Evolutionary conservation across 371 early-diverging fungal genomes (phyloP).

Genomic region (Mortierella sp.): DNA sequence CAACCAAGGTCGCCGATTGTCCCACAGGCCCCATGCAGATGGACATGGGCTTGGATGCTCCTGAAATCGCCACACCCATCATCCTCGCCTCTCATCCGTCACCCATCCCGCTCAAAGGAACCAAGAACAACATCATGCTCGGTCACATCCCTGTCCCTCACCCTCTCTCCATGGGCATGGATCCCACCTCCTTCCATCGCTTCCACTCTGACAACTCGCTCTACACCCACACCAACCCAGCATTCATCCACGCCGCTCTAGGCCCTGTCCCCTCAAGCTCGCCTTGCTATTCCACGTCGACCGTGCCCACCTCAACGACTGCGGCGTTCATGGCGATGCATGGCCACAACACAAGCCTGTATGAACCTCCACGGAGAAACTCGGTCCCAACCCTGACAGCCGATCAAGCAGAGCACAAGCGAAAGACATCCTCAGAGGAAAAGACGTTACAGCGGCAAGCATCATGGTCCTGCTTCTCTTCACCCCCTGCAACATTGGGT

Average conservation of each 20-base stretch:
- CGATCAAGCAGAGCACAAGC: slow-evolving; percentile 34
- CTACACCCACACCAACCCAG: slow-evolving; percentile 19
- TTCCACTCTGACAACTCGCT: slow-evolving; percentile 30
- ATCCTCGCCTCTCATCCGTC: slow-evolving; percentile 18
- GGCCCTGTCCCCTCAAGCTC: slow-evolving; percentile 17
- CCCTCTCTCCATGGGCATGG: slow-evolving; percentile 28
- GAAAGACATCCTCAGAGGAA: slow-evolving; percentile 39
- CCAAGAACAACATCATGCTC: slow-evolving; percentile 43
- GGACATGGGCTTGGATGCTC: slow-evolving; percentile 9
- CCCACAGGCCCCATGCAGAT: slow-evolving; percentile 6
- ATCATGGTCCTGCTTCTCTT: slow-evolving; percentile 41
- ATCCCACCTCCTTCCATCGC: slow-evolving; percentile 38
- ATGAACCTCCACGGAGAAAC: slow-evolving; percentile 36
- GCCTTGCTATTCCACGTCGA: slow-evolving; percentile 11
- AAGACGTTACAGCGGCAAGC: slow-evolving; percentile 48
- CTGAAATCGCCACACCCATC: slow-evolving; percentile 17
- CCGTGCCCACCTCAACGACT: slow-evolving; percentile 26
- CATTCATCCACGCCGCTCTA: slow-evolving; percentile 20
- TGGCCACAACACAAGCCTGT: slow-evolving; percentile 30
- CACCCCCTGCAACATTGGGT: slow-evolving; percentile 12
- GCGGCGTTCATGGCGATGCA: slow-evolving; percentile 46
- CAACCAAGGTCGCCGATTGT: not conserved
- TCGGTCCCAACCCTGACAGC: slow-evolving; percentile 42
- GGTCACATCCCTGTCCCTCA: slow-evolving; percentile 29
- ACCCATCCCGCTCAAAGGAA: slow-evolving; percentile 22